phyloP scores from a whole-genome alignment of 78 protist genomes.

The Mantamonas sphyraenae region DNA sequence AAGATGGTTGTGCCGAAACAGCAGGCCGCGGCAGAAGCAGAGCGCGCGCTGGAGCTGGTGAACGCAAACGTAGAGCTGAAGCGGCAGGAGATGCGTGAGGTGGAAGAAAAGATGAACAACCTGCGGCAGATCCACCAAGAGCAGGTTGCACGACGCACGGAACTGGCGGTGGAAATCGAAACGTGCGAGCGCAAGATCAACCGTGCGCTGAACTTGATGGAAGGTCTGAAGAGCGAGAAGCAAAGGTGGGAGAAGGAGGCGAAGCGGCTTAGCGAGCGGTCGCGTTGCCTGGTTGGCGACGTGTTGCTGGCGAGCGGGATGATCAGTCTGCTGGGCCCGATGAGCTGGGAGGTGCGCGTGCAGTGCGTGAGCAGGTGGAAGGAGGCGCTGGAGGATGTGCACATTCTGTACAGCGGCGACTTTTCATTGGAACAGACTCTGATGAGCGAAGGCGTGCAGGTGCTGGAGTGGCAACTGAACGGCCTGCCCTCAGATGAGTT shows the following conservation, averaged over 20 bases:
- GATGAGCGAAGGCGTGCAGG: too few relatives aligned
- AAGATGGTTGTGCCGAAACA: constrained; percentile 2
- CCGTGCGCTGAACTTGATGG: constrained; percentile 67
- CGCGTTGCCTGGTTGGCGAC: constrained; percentile 50
- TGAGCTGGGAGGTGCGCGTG: constrained; percentile 33
- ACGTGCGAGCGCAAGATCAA: constrained; percentile 26
- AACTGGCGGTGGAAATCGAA: constrained; percentile 33
- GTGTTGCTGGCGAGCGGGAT: constrained; percentile 63
- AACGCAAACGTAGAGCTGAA: background rate
- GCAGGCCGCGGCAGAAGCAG: background rate
- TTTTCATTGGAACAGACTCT: too few relatives aligned
- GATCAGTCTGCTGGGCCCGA: constrained; percentile 64
- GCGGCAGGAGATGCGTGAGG: background rate
- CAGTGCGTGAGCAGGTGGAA: constrained; percentile 44
- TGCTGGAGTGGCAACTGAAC: constrained; percentile 69
- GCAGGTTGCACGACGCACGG: constrained; percentile 39
- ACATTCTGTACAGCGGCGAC: constrained; percentile 21
- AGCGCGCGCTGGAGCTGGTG: too few relatives aligned
- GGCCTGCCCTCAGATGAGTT: constrained; percentile 69
- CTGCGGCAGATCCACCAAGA: constrained; percentile 21
- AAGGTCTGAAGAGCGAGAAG: constrained; percentile 64
- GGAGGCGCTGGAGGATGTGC: constrained; percentile 26
- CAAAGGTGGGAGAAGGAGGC: constrained; percentile 56
- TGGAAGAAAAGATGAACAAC: background rate
- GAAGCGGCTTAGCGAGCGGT: constrained; percentile 6